These are phyloP conservation scores for Lipomyces starkeyi DNA, from an alignment of 805 yeast genomes.

Conservation along the genomic window DNA sequence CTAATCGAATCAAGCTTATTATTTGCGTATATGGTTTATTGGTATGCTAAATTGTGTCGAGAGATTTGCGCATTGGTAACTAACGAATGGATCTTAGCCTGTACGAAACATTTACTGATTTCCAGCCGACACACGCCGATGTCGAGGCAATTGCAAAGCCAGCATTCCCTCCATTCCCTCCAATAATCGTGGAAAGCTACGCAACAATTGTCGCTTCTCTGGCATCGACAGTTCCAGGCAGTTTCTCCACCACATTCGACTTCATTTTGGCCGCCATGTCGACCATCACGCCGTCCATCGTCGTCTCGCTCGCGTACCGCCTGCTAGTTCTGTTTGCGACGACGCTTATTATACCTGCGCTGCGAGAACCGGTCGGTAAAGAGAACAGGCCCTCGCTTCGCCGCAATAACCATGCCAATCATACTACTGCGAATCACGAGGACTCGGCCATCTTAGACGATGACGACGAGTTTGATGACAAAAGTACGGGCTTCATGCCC, in stretches of 20 bases:
- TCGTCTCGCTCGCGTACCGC: constrained; percentile 82
- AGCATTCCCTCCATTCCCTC: constrained; percentile 45
- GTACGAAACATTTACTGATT: constrained; percentile 89
- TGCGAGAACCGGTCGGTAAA: constrained; percentile 46
- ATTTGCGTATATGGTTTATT: constrained; percentile 89
- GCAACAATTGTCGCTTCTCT: constrained; percentile 46
- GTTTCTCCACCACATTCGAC: constrained; percentile 50
- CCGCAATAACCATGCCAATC: background rate
- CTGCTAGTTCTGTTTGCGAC: constrained; percentile 87
- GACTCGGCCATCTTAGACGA: constrained; percentile 6
- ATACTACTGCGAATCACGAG: background rate
- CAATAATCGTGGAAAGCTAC: constrained; percentile 48
- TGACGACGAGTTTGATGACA: constrained; percentile 6
- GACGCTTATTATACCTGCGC: constrained; percentile 87
- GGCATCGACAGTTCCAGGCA: constrained; percentile 50
- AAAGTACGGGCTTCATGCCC: constrained; percentile 21
- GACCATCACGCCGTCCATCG: constrained; percentile 79
- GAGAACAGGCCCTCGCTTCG: background rate
- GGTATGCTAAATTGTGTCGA: constrained; percentile 44
- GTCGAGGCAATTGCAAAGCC: constrained; percentile 20
- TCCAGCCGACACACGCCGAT: constrained; percentile 52
- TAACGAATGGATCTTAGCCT: constrained; percentile 46
- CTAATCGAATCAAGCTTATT: constrained; percentile 86
- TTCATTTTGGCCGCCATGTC: constrained; percentile 57
- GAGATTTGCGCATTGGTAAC: background rate